Evolutionary conservation across 2,329 filamentous ascomycete genomes (phyloP).

Genomic region (Scleromitrula shiraiana): DNA sequence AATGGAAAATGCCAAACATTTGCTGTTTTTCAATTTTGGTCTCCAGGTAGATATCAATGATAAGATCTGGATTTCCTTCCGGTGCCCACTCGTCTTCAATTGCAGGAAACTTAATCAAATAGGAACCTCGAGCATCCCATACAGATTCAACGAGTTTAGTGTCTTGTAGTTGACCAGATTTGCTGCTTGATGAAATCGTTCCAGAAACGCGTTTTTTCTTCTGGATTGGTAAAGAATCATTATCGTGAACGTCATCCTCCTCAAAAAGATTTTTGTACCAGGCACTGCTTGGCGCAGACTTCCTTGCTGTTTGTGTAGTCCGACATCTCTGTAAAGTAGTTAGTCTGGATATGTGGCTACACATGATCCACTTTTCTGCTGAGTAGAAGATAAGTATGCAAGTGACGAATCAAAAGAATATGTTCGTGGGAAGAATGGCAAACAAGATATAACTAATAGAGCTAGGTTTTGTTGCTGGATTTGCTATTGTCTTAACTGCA

Average conservation of each 20-base stretch:
- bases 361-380: no score
- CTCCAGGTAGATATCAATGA: constrained; percentile 13
- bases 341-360: no score
- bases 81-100: constrained; percentile 11
- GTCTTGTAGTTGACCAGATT: not conserved
- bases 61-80: constrained; percentile 1
- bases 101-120: constrained; percentile 8
- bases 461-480: not conserved
- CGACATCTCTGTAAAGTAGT: not conserved
- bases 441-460: no score
- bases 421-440: no score
- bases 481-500: not conserved
- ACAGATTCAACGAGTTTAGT: not conserved
- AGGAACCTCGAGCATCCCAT: constrained; percentile 15
- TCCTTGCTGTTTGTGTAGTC: constrained; percentile 4
- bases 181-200: not conserved
- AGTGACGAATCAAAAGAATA: no score
- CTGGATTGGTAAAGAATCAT: not conserved
- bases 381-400: no score
- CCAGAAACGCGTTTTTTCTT: not conserved
- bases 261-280: not conserved
- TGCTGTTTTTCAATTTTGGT: constrained; percentile 11
- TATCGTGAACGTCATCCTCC: not conserved
- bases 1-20: constrained; percentile 15
- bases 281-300: not conserved